A percentile compares a stretch with the other conserved stretches of the same genome.
phyloP scores from a whole-genome alignment of 2,329 filamentous ascomycete species.

The Calycina herbarum region DNA sequence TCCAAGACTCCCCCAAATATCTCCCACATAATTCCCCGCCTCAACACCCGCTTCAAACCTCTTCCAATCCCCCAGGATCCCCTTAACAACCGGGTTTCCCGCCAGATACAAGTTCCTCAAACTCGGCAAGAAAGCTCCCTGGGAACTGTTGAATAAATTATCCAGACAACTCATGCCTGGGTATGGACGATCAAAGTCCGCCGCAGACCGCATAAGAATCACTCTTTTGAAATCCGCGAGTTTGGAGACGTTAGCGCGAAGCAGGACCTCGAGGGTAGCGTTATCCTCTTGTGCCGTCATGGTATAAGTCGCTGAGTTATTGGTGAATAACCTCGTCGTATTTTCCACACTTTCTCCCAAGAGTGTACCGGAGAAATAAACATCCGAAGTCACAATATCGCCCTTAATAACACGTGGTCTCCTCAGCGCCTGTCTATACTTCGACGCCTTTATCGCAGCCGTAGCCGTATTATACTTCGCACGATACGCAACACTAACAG shows the following conservation, averaged over 20 bases:
- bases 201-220: constrained; percentile 65
- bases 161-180: constrained; percentile 54
- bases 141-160: constrained; percentile 58
- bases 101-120: constrained; percentile 64
- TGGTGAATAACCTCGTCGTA: constrained; percentile 62
- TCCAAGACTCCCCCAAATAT: constrained; percentile 69
- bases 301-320: constrained; percentile 66
- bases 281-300: constrained; percentile 72
- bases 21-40: constrained; percentile 66
- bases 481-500: constrained; percentile 52
- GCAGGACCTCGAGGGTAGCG: constrained; percentile 62
- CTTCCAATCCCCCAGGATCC: constrained; percentile 60
- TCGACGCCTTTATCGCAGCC: constrained; percentile 23
- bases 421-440: constrained; percentile 40
- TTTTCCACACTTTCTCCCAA: constrained; percentile 64
- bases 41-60: constrained; percentile 56
- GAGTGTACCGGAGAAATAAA: constrained; percentile 65
- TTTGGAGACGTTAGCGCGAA: constrained; percentile 56
- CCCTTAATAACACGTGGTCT: constrained; percentile 60
- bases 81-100: constrained; percentile 62
- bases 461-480: constrained; percentile 43
- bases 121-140: constrained; percentile 62
- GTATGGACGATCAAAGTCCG: constrained; percentile 69
- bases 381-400: constrained; percentile 67
- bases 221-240: constrained; percentile 64